Evolutionary conservation across 1,284 basidiomycete genomes (phyloP), one percentile per base, ranked within the genome.

Genomic region (Cutaneotrichosporon sp.): DNA sequence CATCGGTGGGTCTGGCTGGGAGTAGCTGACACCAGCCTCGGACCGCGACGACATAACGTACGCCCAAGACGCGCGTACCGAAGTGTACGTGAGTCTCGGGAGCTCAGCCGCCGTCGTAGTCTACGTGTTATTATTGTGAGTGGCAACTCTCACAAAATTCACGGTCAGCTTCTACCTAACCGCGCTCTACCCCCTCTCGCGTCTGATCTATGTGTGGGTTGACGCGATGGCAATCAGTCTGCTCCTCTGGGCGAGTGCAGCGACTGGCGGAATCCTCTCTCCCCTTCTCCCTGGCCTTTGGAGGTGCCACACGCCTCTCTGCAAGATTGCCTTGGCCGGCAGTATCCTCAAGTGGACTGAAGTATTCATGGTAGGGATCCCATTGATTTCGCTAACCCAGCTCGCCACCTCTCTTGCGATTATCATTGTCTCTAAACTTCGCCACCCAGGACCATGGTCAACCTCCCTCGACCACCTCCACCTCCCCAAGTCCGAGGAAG

Each of bases 21-120:
- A 50, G 18, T 46, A 51, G 49, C 49, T 51, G 30, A 51, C 49
- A 26, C 14, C 49, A 51, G 49, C 49, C 21, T 30, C 49, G 9
- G 21, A 26, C 13, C 9, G 16, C 4, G 11, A 51, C 9, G 49
- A 51, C 4, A 13, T 51, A 5, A 22, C 11, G 26, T 30, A 26
- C 22, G 49, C 49, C 11, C 22, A 30, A 22, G 13, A 9, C 3
- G 49, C 49, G 11, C 22, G 21, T 6, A 26, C 14, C 5, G 22
- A 30, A 22, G 26, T 51, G 11, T 51, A 30, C 49, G 22, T 31
- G 30, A 26, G 22, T 10, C 49, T 51, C 22, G 49, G 11, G 49
- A 51, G 11, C 22, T 51, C 49, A 22, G 49, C 11, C 10, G 49
- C 49, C 9, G 30, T 31, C 49, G 22, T 51, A 4, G 11, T 18